phyloP scores from a whole-genome alignment of 768 basidiomycete genomes.

The Filobasidium wieringae region DNA sequence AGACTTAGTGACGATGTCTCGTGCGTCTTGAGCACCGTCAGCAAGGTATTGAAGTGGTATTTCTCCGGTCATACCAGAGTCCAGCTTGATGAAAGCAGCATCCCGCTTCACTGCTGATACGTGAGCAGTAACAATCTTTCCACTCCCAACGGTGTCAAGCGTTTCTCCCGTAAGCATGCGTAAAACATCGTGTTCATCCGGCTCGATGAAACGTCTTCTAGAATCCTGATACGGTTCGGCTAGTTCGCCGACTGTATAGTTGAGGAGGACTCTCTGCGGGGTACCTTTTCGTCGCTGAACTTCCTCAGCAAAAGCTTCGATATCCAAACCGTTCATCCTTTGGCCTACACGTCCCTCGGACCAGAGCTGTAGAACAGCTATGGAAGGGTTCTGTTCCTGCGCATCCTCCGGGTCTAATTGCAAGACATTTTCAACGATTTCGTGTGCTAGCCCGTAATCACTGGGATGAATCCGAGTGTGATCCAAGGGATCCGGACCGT shows the following conservation, averaged over 20 bases:
- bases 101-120: slow-evolving; percentile 47
- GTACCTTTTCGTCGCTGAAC: slow-evolving; percentile 55
- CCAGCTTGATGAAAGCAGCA: slow-evolving; percentile 60
- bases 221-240: slow-evolving; percentile 66
- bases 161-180: slow-evolving; percentile 97
- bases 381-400: slow-evolving; percentile 81
- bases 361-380: slow-evolving; percentile 76
- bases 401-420: slow-evolving; percentile 92
- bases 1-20: slow-evolving; percentile 42
- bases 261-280: slow-evolving; percentile 76
- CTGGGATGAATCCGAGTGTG: slow-evolving; percentile 92
- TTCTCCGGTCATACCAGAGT: slow-evolving; percentile 80
- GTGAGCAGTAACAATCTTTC: slow-evolving; percentile 55
- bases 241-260: slow-evolving; percentile 77
- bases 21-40: slow-evolving; percentile 43
- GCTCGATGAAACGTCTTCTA: slow-evolving; percentile 53
- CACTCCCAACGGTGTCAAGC: slow-evolving; percentile 56
- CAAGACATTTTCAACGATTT: slow-evolving; percentile 95
- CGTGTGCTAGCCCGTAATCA: slow-evolving; percentile 92
- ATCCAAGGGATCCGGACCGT: slow-evolving; percentile 77
- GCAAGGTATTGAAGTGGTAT: slow-evolving; percentile 53
- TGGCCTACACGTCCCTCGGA: slow-evolving; percentile 61
- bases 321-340: slow-evolving; percentile 77
- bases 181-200: slow-evolving; percentile 66
- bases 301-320: slow-evolving; percentile 92